Evolutionary conservation across 768 basidiomycete species (phyloP), one percentile per base, ranked within the genome.

Genomic region (Tephrocybe sp.): DNA sequence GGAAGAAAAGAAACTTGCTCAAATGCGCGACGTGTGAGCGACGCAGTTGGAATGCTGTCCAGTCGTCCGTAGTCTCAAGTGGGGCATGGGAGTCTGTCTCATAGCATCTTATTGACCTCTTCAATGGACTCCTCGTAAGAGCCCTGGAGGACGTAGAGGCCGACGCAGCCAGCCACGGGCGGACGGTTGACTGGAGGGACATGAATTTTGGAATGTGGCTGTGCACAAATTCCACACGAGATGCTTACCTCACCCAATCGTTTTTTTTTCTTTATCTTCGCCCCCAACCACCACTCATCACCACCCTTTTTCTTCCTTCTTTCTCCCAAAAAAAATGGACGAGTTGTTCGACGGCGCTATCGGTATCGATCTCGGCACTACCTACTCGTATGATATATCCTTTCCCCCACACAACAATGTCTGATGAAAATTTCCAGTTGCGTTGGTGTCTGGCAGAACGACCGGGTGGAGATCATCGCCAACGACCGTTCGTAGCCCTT

Each of bases 401-500:
- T 32, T 42, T 48, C 30, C 26, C 41, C 16, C 35, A 15, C 19
- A 27, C 13, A 49, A 44, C 26, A 16, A 34, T 11, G 22, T 27
- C 28, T 48, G 39, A 41, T 63, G 55, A 57, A 27, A 52, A 63
- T 62, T 60, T 47, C 30, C 60, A 96, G 93, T 40, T 98, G 95
- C 70, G 96, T 98, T 62, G 96, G 93, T 78, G 94, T 98, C 65
- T 98, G 95, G 95, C 92, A 96, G 82, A 94, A 97, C 73, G 96
- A 98, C 83, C 93, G 96, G 64, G 95, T 98, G 64, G 95, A 98
- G 73, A 98, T 98, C 78, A 98, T 98, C 69, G 88, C 92, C 76
- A 94, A 94, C 64, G 92, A 94, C 80, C 92, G 89, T 92, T 60
- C 71, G 89, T 77, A 12, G 30, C 25, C 28, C 19, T 35, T n/a